Percentiles rank a stretch among this genome's conserved stretches.
Evolutionary conservation across 441 rosid species (phyloP).

Genomic region (Populus hybrid): DNA sequence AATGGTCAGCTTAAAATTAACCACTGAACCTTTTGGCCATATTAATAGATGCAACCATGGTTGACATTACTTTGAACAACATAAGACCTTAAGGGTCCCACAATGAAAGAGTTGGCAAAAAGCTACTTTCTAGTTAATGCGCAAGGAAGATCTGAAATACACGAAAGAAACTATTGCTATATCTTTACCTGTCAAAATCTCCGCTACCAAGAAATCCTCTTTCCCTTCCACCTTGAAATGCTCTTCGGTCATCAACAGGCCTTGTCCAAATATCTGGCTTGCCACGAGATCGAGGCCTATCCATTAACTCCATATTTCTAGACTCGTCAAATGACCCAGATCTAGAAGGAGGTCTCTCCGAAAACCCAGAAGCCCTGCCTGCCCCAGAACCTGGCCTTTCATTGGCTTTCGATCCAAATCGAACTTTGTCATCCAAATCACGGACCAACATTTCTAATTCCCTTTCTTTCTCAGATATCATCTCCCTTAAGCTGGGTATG

Average conservation of each 20-base stretch:
- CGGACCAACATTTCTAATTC: conserved; percentile 55
- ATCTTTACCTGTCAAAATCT: conserved; percentile 66
- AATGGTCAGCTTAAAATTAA: background rate
- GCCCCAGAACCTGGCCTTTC: conserved; percentile 86
- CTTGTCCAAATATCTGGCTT: conserved; percentile 65
- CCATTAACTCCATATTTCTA: conserved; percentile 60
- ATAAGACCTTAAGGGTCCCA: background rate
- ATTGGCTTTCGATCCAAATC: conserved; percentile 63
- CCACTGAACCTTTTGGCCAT: background rate
- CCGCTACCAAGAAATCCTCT: conserved; percentile 72
- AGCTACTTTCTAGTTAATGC: background rate
- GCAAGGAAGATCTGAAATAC: background rate
- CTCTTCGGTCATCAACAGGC: conserved; percentile 70
- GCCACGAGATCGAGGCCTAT: conserved; percentile 84
- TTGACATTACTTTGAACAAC: background rate
- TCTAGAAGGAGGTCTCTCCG: conserved; percentile 77
- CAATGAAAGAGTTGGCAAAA: background rate
- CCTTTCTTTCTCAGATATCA: conserved; percentile 55
- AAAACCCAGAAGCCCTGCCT: conserved; percentile 52
- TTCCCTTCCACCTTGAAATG: conserved; percentile 79
- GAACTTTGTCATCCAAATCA: conserved; percentile 77
- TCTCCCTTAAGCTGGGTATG: conserved; percentile 34
- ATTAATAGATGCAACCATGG: background rate
- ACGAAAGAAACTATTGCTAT: conserved; percentile 1
- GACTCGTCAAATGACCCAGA: conserved; percentile 77